phyloP scores from a whole-genome alignment of 441 rosid species.

The Raphanus hybrid region DNA sequence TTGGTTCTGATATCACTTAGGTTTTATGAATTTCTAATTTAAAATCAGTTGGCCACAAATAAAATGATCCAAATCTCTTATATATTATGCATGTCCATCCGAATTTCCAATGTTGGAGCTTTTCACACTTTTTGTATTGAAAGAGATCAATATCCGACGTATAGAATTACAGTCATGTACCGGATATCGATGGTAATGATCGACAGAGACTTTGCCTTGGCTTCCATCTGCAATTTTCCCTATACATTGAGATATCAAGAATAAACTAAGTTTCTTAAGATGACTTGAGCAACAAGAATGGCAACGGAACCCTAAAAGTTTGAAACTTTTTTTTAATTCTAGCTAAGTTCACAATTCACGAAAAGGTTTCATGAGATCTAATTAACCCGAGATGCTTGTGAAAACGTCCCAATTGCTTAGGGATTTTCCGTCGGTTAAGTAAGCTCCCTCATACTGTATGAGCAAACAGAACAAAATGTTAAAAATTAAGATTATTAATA shows the following conservation, averaged over 20 bases:
- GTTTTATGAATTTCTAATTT: too few relatives aligned
- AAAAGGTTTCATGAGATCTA: background rate
- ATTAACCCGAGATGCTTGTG: constrained; percentile 54
- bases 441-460: constrained; percentile 74
- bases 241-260: constrained; percentile 18
- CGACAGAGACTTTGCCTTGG: constrained; percentile 63
- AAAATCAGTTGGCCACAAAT: background rate
- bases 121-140: background rate
- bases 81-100: background rate
- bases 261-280: background rate
- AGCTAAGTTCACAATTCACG: background rate
- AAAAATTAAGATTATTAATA: background rate
- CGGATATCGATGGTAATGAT: constrained; percentile 67
- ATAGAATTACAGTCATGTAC: constrained; percentile 27
- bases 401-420: constrained; percentile 73
- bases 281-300: constrained; percentile 14
- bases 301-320: constrained; percentile 1
- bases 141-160: background rate
- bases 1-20: background rate
- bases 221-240: constrained; percentile 62
- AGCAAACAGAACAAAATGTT: background rate
- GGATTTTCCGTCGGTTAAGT: constrained; percentile 66
- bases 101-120: too few relatives aligned
- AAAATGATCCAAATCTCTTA: too few relatives aligned
- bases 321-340: background rate